Base-by-base conservation (phyloP, 345 rosid genomes). In the Linum lewisii region DNA sequence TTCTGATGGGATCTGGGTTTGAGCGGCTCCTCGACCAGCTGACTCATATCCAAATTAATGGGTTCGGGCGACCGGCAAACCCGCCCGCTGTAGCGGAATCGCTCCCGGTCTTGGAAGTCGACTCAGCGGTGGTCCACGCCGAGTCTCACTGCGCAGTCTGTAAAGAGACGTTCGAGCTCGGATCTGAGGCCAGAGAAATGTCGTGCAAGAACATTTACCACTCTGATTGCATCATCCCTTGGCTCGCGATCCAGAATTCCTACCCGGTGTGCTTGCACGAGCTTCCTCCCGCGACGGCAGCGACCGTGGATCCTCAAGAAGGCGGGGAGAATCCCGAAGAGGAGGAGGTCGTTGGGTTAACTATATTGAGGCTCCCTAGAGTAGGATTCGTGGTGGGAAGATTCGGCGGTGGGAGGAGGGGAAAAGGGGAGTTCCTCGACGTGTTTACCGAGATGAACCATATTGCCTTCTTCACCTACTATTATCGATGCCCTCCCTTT, bases 371-470 rank as follows among this genome's bases (percentile, higher is more conserved):
- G 66, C 70, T 87, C 1, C 95, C 95, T 0, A 87, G 95, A 1
- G 95, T 92, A 4, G 92, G 92, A 5, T 87, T 87, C 61, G 92
- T 89, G 0, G 92, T 87, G 13, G 92, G 92, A 6, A 78, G 88
- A 53, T 84, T 84, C 62, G 70, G 67, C 37, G 81, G 91, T 5
- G 74, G 72, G 34, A 61, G 71, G 24, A 65, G 70, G 44, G 69
- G 66, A 51, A 80, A 55, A 66, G 74, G 76, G 63, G 84, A 66
- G 58, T 71, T 78, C 34, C 90, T 89, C 11, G 80, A 75, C 7
- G 90, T 83, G 6, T 77, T 73, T 44, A 78, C 92, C 7, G 96
- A 88, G 29, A 71, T 82, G 85, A 90, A 84, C 38, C n/a, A n/a
- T n/a, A n/a, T n/a, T n/a, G n/a, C n/a, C n/a, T n/a, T n/a, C n/a